A percentile compares a stretch with the other conserved stretches of the same genome.
These are phyloP conservation scores for Larix kaempferi DNA, from an alignment of 75 land plant species.

Conservation along the genomic window DNA sequence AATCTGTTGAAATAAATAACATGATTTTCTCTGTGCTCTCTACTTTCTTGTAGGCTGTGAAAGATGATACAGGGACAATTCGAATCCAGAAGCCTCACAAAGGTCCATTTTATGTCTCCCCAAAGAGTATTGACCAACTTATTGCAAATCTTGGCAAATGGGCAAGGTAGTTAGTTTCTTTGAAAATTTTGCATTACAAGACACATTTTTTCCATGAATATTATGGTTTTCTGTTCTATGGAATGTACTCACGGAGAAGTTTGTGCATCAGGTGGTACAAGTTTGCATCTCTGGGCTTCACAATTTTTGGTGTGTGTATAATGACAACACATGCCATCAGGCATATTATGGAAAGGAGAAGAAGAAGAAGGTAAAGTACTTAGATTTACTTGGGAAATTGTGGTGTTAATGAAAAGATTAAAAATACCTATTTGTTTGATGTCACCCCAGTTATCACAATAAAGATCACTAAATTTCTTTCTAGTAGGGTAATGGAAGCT, in stretches of 20 bases:
- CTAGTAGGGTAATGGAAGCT: slow-evolving; percentile 85
- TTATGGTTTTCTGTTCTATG: neutral
- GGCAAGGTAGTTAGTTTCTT: slow-evolving; percentile 60
- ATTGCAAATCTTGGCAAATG: slow-evolving; percentile 82
- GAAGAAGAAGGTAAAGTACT: slow-evolving; percentile 62
- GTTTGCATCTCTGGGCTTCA: slow-evolving; percentile 85
- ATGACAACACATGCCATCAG: slow-evolving; percentile 70
- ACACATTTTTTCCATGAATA: neutral
- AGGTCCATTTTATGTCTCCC: slow-evolving; percentile 98
- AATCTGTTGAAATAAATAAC: neutral
- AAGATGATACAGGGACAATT: slow-evolving; percentile 86
- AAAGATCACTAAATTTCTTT: neutral
- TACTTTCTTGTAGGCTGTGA: slow-evolving; percentile 60
- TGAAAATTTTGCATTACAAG: neutral
- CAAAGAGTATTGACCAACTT: slow-evolving; percentile 87
- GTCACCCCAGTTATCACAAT: neutral
- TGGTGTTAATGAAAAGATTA: neutral
- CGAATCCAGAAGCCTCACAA: slow-evolving; percentile 87
- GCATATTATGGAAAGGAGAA: slow-evolving; percentile 71
- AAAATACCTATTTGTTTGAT: neutral
- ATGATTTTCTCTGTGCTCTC: neutral
- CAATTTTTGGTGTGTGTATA: slow-evolving; percentile 75
- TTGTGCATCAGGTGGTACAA: slow-evolving; percentile 69
- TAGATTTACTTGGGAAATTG: neutral
- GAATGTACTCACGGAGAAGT: neutral